Base-by-base conservation (phyloP, 306 rosid species). In the apple (Malus domestica) region DNA sequence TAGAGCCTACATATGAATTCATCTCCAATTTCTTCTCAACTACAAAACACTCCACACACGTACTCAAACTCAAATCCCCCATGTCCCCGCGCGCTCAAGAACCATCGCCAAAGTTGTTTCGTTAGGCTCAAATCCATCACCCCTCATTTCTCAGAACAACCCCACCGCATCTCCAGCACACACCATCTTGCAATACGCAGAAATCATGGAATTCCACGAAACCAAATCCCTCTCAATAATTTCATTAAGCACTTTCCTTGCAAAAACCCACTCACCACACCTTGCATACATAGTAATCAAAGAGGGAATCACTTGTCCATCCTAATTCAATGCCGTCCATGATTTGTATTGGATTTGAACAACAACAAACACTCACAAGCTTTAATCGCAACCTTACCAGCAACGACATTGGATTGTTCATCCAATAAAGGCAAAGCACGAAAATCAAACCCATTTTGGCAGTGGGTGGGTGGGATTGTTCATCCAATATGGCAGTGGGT, bases 191-290 rank as follows among this genome's bases (percentile, higher is more conserved):
- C 90, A 83, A 35, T 88, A 93, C 62, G 93, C 98, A 0, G 94
- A 84, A 25, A 93, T 82, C 91, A 93, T 79, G 30, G 98, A 90
- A 72, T 90, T 93, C 98, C 97, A 91, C 0, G 98, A 91, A 70
- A 91, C 96, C 86, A 76, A 81, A 20, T 91, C 97, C 82, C 82
- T 81, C 0, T 70, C 73, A 35, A 65, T 2, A 80, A 91, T 32
- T 32, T 32, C 33, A 32, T 32, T 5, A 32, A 32, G 0, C 33
- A 32, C 33, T 32, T 32, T 32, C 30, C 90, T 89, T 0, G 98
- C 97, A 81, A 27, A 27, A 27, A 27, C 29, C 29, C 3, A 4
- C 22, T 83, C 77, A 12, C 84, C 79, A 42, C 93, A 90, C 75
- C 93, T 82, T 0, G 91, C 70, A 10, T 94, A 27, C 29, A 86